Evolutionary conservation across 2,329 filamentous ascomycete species (phyloP), one percentile per base, ranked within the genome.

Genomic region (Cladosporium phlei): DNA sequence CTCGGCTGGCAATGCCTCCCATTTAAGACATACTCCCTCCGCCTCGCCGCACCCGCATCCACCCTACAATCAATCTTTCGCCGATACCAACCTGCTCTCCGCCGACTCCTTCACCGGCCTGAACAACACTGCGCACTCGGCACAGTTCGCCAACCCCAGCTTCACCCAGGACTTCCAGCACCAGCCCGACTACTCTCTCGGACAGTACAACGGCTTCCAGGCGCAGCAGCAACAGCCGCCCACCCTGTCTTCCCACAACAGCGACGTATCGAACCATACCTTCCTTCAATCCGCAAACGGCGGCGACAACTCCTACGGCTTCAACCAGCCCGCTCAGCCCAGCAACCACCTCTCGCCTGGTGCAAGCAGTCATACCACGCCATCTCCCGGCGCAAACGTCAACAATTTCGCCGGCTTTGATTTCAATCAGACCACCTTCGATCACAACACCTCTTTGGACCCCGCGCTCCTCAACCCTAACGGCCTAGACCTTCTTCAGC

Each of bases 401-500:
- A 47, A 46, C 49, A 65, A 86, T 57, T 88, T 85, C 59, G 76
- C 81, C 3, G 70, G 73, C 55, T 69, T 73, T 47, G 70, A 74
- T 55, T 69, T 73, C 48, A 69, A 67, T 39, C 72, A 74, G 50
- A 75, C 80, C 52, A 77, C 80, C 58, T 80, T 57, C 49, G 69
- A 68, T 40, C 72, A 74, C 51, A 76, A 81, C 52, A 78, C 80
- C 59, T 80, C 66, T 11, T 63, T 82, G 59, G 79, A 79, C 58
- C 67, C 79, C 10, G 77, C 82, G 17, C 85, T 86, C 52, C 71
- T 78, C 49, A 63, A 65, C 56, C 62, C 69, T 22, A 63, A 66
- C 46, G 58, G 66, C 49, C 59, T 72, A 32, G 68, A 69, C 48
- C 47, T 62, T 17, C 59, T 68, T 43, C 66, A 68, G 58, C 55